Conservation (phyloP, 2,329 filamentous ascomycete genomes). For the Colletotrichum melonis region DNA sequence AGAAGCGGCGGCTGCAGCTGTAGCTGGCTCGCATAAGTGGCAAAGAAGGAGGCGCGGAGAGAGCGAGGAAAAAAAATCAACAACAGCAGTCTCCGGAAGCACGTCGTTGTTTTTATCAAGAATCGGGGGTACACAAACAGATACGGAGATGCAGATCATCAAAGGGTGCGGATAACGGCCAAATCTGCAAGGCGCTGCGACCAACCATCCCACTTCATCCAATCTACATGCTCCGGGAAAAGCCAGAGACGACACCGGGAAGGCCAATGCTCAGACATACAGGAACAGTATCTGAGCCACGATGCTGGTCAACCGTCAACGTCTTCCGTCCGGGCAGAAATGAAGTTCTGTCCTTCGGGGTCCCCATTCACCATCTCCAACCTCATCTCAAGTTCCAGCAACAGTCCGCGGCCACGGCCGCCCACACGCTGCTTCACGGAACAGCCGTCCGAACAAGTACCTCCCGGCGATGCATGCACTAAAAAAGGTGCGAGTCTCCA, state of each 20-base stretch:
- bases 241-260: neutral
- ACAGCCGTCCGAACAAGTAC: slow-evolving; percentile 8
- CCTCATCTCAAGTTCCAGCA: neutral
- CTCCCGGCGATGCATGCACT: slow-evolving; percentile 17
- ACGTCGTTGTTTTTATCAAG: slow-evolving; percentile 7
- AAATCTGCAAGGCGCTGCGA: slow-evolving; percentile 4
- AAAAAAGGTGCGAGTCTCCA: slow-evolving; percentile 28
- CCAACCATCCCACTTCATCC: slow-evolving; percentile 7
- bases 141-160: slow-evolving; percentile 8
- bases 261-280: neutral
- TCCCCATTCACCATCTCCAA: neutral
- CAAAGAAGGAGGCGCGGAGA: slow-evolving; percentile 6
- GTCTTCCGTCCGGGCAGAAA: neutral
- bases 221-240: neutral
- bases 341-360: neutral
- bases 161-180: slow-evolving; percentile 2
- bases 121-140: neutral
- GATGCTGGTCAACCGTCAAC: neutral
- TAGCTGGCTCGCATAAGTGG: slow-evolving; percentile 7
- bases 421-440: slow-evolving; percentile 5
- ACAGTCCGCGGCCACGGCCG: neutral
- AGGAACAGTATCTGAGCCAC: neutral
- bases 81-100: slow-evolving; percentile 16
- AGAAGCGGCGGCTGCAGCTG: slow-evolving; percentile 14
- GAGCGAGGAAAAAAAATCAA: slow-evolving; percentile 21